Percentiles rank a stretch among this genome's conserved stretches.
Conservation (phyloP, 768 basidiomycete species). For the Vararia minispora region DNA sequence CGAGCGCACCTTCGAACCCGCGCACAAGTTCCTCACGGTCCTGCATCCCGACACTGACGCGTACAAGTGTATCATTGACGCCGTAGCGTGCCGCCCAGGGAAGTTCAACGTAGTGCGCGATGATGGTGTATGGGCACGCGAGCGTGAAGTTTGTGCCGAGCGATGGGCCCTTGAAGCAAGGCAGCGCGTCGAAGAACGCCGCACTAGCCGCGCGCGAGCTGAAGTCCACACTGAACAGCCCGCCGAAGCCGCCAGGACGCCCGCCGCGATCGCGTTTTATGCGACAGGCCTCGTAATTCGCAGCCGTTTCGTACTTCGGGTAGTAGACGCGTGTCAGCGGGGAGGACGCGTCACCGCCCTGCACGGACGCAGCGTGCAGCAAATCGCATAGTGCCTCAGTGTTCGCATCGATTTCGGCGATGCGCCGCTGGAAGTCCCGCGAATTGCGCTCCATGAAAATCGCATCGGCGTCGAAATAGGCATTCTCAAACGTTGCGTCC, state of each 20-base stretch:
- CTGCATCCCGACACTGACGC: constrained; percentile 91
- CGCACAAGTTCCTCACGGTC: constrained; percentile 42
- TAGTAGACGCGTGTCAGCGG: constrained; percentile 76
- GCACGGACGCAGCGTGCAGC: constrained; percentile 47
- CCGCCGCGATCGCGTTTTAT: constrained; percentile 24
- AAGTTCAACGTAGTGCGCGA: constrained; percentile 84
- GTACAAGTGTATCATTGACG: constrained; percentile 73
- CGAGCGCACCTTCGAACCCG: constrained; percentile 54
- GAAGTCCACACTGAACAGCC: constrained; percentile 83
- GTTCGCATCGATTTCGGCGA: constrained; percentile 70
- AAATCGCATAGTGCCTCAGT: constrained; percentile 75
- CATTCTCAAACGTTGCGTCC: constrained; percentile 60
- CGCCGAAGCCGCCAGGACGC: constrained; percentile 45
- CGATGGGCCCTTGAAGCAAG: constrained; percentile 82
- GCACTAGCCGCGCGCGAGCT: constrained; percentile 50
- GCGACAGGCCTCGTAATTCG: constrained; percentile 63
- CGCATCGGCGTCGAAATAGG: constrained; percentile 84
- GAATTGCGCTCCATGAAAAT: constrained; percentile 98
- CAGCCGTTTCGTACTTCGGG: constrained; percentile 68
- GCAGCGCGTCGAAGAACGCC: constrained; percentile 78
- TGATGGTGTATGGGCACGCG: constrained; percentile 85
- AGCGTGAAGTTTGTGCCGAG: constrained; percentile 95
- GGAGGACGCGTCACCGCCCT: constrained; percentile 13
- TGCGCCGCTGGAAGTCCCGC: constrained; percentile 74
- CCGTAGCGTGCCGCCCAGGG: constrained; percentile 88